Conservation (phyloP, 148 eudicot genomes). For the Chenopodium quinoa region DNA sequence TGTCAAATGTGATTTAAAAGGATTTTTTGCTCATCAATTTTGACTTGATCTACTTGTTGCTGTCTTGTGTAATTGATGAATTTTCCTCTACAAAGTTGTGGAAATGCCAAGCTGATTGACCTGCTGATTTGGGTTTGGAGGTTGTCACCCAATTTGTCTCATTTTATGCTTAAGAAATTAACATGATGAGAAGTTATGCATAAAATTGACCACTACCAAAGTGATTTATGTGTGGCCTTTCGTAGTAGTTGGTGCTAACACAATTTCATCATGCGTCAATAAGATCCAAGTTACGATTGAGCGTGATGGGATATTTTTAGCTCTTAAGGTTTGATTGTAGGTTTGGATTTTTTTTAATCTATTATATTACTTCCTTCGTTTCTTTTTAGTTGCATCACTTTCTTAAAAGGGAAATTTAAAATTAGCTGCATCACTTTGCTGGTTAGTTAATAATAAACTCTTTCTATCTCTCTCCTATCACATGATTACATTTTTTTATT, state of each 20-base stretch:
- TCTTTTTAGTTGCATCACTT: no score
- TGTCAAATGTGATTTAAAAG: background rate
- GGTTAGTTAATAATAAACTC: no score
- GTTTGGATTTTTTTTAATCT: no score
- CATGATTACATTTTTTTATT: no score
- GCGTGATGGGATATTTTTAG: background rate
- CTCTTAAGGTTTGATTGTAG: no score
- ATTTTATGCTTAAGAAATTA: background rate
- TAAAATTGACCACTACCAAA: background rate
- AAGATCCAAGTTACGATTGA: background rate
- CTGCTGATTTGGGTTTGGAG: background rate
- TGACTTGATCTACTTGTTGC: slow-evolving; percentile 10
- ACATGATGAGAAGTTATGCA: background rate
- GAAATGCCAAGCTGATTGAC: background rate
- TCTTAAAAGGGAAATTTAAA: no score
- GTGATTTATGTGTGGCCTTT: background rate
- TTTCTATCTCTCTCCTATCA: no score
- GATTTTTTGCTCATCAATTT: slow-evolving; percentile 15
- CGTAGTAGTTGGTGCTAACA: background rate
- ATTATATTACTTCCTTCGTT: no score
- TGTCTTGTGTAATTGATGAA: background rate
- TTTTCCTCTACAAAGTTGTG: background rate
- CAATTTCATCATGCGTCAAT: background rate
- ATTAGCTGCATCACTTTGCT: no score
- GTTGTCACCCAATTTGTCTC: background rate